Percentiles rank a stretch among this genome's conserved stretches.
Evolutionary conservation across 257 asterid genomes (phyloP).

Genomic region (Nicotiana tabacum): DNA sequence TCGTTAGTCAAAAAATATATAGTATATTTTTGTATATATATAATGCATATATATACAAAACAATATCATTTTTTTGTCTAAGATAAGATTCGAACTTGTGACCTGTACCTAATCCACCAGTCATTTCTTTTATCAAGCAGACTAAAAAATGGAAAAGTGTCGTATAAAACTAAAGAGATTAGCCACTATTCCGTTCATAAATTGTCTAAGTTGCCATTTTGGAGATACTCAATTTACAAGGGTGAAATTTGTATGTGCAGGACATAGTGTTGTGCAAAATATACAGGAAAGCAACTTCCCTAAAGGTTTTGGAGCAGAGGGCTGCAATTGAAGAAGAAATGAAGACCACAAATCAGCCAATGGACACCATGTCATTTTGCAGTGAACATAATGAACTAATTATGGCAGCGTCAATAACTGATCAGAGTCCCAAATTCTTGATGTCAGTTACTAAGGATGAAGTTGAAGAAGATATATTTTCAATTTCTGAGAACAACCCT

Average conservation of each 20-base stretch:
- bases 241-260: conserved; percentile 26
- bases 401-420: neutral
- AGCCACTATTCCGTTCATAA: neutral
- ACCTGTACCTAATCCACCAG: too few relatives aligned
- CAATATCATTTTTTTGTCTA: too few relatives aligned
- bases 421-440: neutral
- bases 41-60: too few relatives aligned
- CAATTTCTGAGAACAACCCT: neutral
- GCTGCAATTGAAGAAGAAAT: conserved; percentile 52
- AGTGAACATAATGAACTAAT: neutral
- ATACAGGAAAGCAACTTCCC: conserved; percentile 59
- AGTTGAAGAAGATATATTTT: conserved; percentile 10
- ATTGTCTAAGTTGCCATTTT: neutral
- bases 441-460: neutral
- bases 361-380: neutral
- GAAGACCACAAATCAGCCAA: neutral
- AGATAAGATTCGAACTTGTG: too few relatives aligned
- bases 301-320: conserved; percentile 60
- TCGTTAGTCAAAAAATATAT: too few relatives aligned
- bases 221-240: neutral
- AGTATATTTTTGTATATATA: too few relatives aligned
- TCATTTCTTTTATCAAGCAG: too few relatives aligned
- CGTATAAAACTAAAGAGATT: neutral
- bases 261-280: conserved; percentile 59
- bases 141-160: neutral